A percentile compares a stretch with the other conserved stretches of the same genome.
Evolutionary conservation across 2,329 filamentous ascomycete species (phyloP).

Genomic region (Diplodia intermedia): DNA sequence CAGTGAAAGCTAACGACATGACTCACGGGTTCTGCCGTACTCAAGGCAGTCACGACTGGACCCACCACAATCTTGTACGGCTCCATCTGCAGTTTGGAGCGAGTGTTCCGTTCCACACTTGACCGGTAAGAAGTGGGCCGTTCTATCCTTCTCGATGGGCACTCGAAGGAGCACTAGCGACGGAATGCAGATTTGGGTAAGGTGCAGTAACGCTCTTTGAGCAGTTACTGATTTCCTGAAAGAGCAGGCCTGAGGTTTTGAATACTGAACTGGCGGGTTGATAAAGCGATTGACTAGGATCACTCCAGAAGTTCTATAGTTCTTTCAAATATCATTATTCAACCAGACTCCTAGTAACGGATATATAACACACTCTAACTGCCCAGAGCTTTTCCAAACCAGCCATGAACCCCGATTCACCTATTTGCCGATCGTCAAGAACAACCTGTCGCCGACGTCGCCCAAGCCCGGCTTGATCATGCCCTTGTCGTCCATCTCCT

Average conservation of each 20-base stretch:
- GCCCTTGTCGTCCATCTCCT: conserved; percentile 73
- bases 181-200: neutral
- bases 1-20: neutral
- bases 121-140: neutral
- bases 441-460: conserved; percentile 89
- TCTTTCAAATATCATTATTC: conserved; percentile 3
- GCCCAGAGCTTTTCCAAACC: neutral
- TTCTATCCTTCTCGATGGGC: neutral
- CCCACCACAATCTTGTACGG: neutral
- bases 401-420: neutral
- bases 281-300: neutral
- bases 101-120: neutral
- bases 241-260: neutral
- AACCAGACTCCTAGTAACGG: conserved; percentile 9
- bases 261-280: neutral
- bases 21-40: neutral
- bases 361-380: conserved; percentile 21
- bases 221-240: neutral
- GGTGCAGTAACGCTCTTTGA: neutral
- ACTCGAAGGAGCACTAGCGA: neutral
- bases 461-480: conserved; percentile 93
- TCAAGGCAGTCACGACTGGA: neutral
- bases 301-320: neutral
- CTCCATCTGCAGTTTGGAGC: neutral
- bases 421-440: conserved; percentile 85